Conservation (phyloP, 768 basidiomycete species). For the Stropharia rugosoannulata region DNA sequence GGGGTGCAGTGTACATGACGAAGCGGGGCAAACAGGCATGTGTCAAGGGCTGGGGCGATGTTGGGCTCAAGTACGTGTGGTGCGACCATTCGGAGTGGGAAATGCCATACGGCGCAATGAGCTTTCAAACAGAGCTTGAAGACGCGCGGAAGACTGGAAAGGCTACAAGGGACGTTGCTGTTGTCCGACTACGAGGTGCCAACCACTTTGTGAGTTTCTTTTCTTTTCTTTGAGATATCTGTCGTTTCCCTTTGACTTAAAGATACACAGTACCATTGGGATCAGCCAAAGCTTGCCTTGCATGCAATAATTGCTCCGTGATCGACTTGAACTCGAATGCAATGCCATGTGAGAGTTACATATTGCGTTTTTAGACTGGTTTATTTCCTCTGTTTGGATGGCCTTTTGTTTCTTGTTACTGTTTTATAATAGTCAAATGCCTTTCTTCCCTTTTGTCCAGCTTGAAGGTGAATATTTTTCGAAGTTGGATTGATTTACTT, state of each 20-base stretch:
- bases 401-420: too few species aligned
- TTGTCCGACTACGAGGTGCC: constrained; percentile 2
- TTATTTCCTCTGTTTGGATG: not conserved
- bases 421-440: too few species aligned
- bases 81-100: constrained; percentile 5
- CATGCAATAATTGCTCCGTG: constrained; percentile 2
- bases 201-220: constrained; percentile 10
- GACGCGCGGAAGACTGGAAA: constrained; percentile 1
- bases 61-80: constrained; percentile 5
- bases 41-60: not conserved
- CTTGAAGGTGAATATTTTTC: too few species aligned
- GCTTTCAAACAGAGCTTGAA: constrained; percentile 1
- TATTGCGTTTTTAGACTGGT: not conserved
- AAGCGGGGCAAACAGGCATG: not conserved
- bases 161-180: not conserved
- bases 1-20: not conserved
- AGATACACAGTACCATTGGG: constrained; percentile 5
- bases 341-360: not conserved
- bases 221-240: not conserved
- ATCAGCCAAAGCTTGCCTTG: constrained; percentile 4
- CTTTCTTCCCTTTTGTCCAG: too few species aligned
- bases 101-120: not conserved
- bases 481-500: too few species aligned
- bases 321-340: not conserved
- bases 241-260: not conserved